Evolutionary conservation across 2,329 filamentous ascomycete genomes (phyloP), one percentile per base, ranked within the genome.

Genomic region (Penicillium sp.): DNA sequence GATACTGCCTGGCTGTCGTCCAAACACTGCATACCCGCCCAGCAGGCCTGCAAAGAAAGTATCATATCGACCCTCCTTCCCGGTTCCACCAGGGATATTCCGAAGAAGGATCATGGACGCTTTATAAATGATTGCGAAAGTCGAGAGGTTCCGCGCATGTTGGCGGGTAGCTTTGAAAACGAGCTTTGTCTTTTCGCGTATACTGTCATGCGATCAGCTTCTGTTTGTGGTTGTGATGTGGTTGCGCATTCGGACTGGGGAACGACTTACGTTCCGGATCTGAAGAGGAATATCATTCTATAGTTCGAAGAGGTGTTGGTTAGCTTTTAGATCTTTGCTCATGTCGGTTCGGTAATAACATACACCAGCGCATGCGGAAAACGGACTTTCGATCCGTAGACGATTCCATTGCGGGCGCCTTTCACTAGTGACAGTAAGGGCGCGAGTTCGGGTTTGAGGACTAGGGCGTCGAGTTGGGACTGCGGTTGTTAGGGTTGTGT

Each of bases 261-360:
- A 13, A 42, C 21, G 18, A 54, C 84, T 67, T 82, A 90, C 82
- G 89, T 88, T 77, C 93, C 94, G 9, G 88, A 91, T 64, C 94
- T 90, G 80, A 99, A 99, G 63, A 99, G 85, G 65, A 97, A 89
- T 63, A 97, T 91, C 93, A 99, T 99, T 48, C 89, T 92, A 65
- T 45, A 39, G 49, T 27, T 21, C 36, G 36, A 16, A 27, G 18
- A 18, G 18, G 18, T 38, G 38, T 45, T 18, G 31, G 56, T 68
- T 56, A 67, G 61, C 48, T 50, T 8, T 13, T 41, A 43, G 34
- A 40, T 24, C 34, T 13, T n/a, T 50, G 36, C 9, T 40, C 22
- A 43, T 24, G 41, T 50, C 22, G 9, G 11, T 38, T 52, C 40
- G 45, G 40, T 47, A 46, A 39, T 18, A 18, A 62, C 78, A 59